phyloP scores from a whole-genome alignment of 2,329 filamentous ascomycete genomes.

The Verticillium alfalfae region DNA sequence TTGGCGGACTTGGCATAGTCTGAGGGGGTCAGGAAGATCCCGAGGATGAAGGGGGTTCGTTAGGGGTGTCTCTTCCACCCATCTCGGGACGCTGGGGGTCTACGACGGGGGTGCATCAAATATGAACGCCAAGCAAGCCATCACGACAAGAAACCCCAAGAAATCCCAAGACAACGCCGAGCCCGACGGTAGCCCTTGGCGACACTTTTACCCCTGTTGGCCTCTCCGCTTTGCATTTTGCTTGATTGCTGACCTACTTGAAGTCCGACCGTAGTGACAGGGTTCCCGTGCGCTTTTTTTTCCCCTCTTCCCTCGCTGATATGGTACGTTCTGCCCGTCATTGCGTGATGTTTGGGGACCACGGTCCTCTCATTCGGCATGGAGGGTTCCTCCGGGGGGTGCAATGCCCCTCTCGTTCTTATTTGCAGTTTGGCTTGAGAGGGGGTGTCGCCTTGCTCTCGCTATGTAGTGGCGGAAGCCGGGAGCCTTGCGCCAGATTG shows the following conservation, averaged over 20 bases:
- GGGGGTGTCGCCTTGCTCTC: not conserved
- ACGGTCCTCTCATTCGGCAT: not conserved
- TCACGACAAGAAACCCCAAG: not conserved
- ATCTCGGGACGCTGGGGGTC: not conserved
- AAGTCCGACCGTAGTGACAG: not conserved
- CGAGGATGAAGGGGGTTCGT: not conserved
- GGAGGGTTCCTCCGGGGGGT: not conserved
- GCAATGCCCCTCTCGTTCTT: not conserved
- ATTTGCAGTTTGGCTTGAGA: not conserved
- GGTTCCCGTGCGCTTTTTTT: not conserved
- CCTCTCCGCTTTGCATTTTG: conserved; percentile 1
- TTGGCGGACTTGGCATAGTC: not conserved
- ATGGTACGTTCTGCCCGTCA: not conserved
- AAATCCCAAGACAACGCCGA: conserved; percentile 1
- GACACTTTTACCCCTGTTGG: not conserved
- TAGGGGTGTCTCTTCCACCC: not conserved
- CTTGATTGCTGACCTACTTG: not conserved
- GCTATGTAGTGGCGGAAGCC: not conserved
- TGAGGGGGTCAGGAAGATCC: not conserved
- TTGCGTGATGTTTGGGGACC: not conserved
- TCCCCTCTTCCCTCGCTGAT: not conserved
- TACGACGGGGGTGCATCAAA: not conserved
- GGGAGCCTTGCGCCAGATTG: not conserved
- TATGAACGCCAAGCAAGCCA: not conserved
- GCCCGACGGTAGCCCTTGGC: conserved; percentile 1